These are phyloP conservation scores for Sporothrix dimorphospora DNA, from an alignment of 2,329 filamentous ascomycete species.

Conservation along the genomic window DNA sequence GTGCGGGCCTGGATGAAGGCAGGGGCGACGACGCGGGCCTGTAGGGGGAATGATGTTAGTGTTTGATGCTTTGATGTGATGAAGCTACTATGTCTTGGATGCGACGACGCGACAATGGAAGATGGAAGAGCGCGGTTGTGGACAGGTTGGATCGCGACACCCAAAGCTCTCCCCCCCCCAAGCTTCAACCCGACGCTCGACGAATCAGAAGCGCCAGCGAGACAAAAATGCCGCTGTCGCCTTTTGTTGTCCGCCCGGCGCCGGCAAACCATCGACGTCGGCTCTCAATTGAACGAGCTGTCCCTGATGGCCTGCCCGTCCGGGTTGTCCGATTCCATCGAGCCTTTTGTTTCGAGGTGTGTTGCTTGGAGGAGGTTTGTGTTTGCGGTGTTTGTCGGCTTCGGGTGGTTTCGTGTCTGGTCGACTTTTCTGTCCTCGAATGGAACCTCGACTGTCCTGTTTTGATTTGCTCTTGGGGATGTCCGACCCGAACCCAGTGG, in stretches of 20 bases:
- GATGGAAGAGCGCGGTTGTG: background rate
- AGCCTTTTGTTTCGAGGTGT: background rate
- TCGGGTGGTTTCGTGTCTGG: background rate
- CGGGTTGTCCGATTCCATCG: constrained; percentile 17
- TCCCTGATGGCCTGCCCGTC: background rate
- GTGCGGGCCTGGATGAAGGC: constrained; percentile 77
- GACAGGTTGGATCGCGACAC: constrained; percentile 9
- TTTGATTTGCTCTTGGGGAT: background rate
- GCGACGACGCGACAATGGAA: background rate
- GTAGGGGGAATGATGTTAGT: constrained; percentile 34
- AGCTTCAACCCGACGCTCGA: constrained; percentile 21
- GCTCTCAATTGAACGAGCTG: background rate
- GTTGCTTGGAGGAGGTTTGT: background rate
- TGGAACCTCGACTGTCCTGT: background rate
- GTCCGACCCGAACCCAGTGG: background rate
- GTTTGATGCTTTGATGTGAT: constrained; percentile 6
- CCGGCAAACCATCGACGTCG: constrained; percentile 1
- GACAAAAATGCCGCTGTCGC: constrained; percentile 18
- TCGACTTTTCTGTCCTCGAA: background rate
- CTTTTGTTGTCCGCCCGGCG: constrained; percentile 4
- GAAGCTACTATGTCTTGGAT: background rate
- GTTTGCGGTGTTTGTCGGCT: constrained; percentile 17
- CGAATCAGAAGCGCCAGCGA: constrained; percentile 21
- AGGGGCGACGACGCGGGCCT: constrained; percentile 87
- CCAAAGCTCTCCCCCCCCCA: constrained; percentile 8